phyloP scores from a whole-genome alignment of 768 basidiomycete genomes.

The Podaxis carcinomalis region DNA sequence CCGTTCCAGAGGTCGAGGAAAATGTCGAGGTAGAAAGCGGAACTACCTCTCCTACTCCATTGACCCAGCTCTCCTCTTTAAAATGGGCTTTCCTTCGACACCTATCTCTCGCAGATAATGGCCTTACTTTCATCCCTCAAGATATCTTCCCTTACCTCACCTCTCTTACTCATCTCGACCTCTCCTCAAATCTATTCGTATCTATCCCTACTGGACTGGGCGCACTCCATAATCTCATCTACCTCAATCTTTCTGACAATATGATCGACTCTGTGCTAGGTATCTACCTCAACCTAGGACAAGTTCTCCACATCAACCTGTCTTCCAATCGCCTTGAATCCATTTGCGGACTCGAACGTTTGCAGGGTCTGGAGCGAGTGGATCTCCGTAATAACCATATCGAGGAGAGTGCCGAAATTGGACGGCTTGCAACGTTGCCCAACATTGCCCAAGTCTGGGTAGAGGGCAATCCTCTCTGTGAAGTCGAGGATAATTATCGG shows the following conservation, averaged over 20 bases:
- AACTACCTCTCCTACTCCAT: constrained; percentile 24
- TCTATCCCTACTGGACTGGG: constrained; percentile 80
- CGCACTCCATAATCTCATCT: constrained; percentile 70
- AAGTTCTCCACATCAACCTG: constrained; percentile 75
- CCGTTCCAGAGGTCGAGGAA: constrained; percentile 23
- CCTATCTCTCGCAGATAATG: constrained; percentile 76
- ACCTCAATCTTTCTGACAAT: constrained; percentile 95
- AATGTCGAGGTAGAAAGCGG: constrained; percentile 16
- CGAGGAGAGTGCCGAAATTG: constrained; percentile 81
- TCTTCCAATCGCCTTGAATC: constrained; percentile 87
- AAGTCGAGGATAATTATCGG: constrained; percentile 71
- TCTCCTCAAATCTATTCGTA: constrained; percentile 88
- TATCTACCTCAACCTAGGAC: constrained; percentile 78
- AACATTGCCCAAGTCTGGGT: constrained; percentile 80
- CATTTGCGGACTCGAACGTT: constrained; percentile 92
- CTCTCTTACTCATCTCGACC: constrained; percentile 77
- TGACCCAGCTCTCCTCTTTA: constrained; percentile 43
- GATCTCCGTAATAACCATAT: constrained; percentile 80
- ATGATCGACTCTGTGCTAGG: constrained; percentile 95
- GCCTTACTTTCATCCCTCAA: constrained; percentile 74
- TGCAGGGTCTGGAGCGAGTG: constrained; percentile 76
- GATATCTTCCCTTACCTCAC: constrained; percentile 63
- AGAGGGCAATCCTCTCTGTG: constrained; percentile 78
- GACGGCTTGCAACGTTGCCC: constrained; percentile 75
- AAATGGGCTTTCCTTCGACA: constrained; percentile 78